Evolutionary conservation across 164 flowering plant genomes (phyloP).

Genomic region (Protea cynaroides): DNA sequence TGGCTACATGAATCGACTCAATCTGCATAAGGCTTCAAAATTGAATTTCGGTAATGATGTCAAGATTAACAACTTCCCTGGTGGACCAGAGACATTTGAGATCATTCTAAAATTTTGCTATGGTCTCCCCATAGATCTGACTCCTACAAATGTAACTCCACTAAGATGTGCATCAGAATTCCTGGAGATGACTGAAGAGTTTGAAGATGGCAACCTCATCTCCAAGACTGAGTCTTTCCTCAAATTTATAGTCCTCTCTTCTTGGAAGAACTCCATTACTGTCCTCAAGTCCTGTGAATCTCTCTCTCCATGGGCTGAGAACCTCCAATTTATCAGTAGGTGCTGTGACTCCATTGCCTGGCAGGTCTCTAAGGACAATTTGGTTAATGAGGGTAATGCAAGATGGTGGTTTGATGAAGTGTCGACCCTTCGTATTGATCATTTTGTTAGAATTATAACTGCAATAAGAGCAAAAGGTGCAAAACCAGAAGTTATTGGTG

Average conservation of each 20-base stretch:
- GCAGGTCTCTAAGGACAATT: constrained; percentile 36
- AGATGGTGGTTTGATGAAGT: constrained; percentile 66
- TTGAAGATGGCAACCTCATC: constrained; percentile 80
- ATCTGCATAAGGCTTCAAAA: constrained; percentile 27
- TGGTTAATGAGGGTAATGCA: constrained; percentile 22
- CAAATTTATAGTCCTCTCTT: constrained; percentile 60
- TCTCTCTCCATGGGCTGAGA: constrained; percentile 92
- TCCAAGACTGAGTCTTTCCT: constrained; percentile 78
- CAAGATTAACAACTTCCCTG: constrained; percentile 72
- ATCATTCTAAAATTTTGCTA: constrained; percentile 61
- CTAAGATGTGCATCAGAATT: constrained; percentile 84
- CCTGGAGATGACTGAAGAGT: constrained; percentile 81
- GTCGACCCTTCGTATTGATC: constrained; percentile 55
- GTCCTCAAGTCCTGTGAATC: constrained; percentile 65
- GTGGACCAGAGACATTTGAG: constrained; percentile 73
- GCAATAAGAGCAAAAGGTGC: constrained; percentile 50
- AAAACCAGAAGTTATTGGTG: constrained; percentile 50
- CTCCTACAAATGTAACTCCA: constrained; percentile 46
- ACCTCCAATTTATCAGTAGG: constrained; percentile 72
- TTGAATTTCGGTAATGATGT: constrained; percentile 28
- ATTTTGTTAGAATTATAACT: constrained; percentile 57
- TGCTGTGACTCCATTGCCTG: constrained; percentile 76
- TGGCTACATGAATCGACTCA: constrained; percentile 47
- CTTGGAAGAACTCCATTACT: constrained; percentile 69
- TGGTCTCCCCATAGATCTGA: constrained; percentile 57